Evolutionary conservation across 805 yeast genomes (phyloP), one percentile per base, ranked within the genome.

Genomic region (Diddensiella transvaalensis): DNA sequence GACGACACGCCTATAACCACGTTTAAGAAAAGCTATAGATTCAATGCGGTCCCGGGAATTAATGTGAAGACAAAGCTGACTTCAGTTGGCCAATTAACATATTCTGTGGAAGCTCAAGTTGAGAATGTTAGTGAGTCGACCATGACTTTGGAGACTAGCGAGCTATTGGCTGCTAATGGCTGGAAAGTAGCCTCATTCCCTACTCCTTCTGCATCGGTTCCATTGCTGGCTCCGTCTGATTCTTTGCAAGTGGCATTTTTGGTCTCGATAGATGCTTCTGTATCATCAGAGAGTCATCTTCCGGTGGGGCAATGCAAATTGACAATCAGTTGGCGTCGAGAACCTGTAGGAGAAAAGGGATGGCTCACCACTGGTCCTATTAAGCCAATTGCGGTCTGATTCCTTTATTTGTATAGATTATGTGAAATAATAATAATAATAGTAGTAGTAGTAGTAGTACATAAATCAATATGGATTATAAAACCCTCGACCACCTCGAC

Each of bases 401-500:
- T n/a, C n/a, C n/a, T n/a, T n/a, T 10, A 15, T 21, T 6, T 24
- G n/a, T 24, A 8, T 15, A 21, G 22, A 17, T 15, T 40, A 19
- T n/a, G n/a, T 22, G 33, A 26, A n/a, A n/a, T 26, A 17, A n/a
- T 42, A 4, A 17, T n/a, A 36, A 18, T 38, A 42, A 15, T 29
- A 19, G 38, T 21, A 18, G 42, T 23, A 19, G 38, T 42, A n/a
- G n/a, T n/a, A n/a, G n/a, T n/a, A n/a, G n/a, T 21, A 39, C 30
- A 11, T 4, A 15, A 37, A 39, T 58, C 56, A 75, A 56, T 76
- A 76, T 13, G 80, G 80, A 17, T 59, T 53, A 51, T 60, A 74
- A 32, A 79, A 72, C 8, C 77, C 76, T 49, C 79, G 64, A 22
- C 69, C 70, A 22, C 69, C 70, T 41, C 74, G 62, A 5, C 72